These are phyloP conservation scores for Senecio squalidus DNA, from an alignment of 140 eudicot genomes.

Conservation along the genomic window DNA sequence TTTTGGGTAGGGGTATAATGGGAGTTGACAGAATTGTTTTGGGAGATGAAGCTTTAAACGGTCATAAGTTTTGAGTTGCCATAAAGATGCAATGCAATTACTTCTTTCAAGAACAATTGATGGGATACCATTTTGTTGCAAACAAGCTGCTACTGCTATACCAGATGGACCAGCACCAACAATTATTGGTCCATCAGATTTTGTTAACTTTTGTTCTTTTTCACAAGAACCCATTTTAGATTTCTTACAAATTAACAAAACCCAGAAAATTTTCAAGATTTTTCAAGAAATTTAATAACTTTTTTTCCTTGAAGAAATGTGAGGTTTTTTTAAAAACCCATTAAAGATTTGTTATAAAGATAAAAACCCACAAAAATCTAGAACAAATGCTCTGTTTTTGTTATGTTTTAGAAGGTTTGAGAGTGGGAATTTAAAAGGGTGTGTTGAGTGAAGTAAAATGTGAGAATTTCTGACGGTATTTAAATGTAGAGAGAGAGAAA, in stretches of 20 bases:
- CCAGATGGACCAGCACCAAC: slow-evolving; percentile 98
- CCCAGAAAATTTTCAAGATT: slow-evolving; percentile 1
- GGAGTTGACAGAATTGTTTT: slow-evolving; percentile 71
- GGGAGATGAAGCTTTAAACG: slow-evolving; percentile 92
- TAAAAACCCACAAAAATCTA: neutral
- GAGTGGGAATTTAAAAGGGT: slow-evolving; percentile 31
- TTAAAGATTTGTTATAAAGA: too few species aligned
- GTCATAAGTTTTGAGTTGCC: slow-evolving; percentile 85
- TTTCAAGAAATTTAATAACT: too few species aligned
- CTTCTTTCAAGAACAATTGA: slow-evolving; percentile 80
- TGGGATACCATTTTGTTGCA: slow-evolving; percentile 46
- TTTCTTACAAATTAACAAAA: slow-evolving; percentile 9
- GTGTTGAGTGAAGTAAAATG: slow-evolving; percentile 31
- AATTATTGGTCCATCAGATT: slow-evolving; percentile 63
- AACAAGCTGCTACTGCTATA: slow-evolving; percentile 78
- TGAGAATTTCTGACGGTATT: slow-evolving; percentile 32
- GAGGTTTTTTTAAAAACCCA: too few species aligned
- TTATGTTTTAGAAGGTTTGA: neutral
- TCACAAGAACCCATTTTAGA: slow-evolving; percentile 40
- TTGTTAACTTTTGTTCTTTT: slow-evolving; percentile 25
- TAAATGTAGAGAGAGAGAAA: slow-evolving; percentile 35
- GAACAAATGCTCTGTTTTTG: slow-evolving; percentile 31
- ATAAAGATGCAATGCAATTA: slow-evolving; percentile 84
- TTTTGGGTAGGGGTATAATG: slow-evolving; percentile 62
- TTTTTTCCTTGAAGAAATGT: too few species aligned